Conservation (phyloP, 2,329 filamentous ascomycete species). For the Exophiala spinifera region DNA sequence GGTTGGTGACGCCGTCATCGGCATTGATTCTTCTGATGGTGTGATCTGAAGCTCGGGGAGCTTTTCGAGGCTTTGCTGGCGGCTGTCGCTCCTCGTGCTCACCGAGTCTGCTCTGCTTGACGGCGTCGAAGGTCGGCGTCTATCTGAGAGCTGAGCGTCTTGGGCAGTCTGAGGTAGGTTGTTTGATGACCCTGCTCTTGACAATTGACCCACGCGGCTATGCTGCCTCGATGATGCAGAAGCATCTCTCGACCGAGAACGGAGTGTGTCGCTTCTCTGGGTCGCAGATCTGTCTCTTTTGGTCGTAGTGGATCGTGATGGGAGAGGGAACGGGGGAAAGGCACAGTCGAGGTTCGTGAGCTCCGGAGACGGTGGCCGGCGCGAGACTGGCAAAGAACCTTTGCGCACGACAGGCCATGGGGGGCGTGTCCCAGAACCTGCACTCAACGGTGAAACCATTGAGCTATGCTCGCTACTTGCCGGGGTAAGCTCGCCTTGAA, state of each 20-base stretch:
- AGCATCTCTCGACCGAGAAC: slow-evolving; percentile 24
- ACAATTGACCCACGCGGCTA: slow-evolving; percentile 7
- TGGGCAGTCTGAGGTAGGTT: not conserved
- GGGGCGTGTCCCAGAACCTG: slow-evolving; percentile 47
- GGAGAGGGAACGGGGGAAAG: slow-evolving; percentile 54
- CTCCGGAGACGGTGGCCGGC: slow-evolving; percentile 45
- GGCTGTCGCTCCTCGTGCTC: slow-evolving; percentile 5
- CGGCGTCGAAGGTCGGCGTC: slow-evolving; percentile 13
- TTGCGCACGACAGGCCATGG: slow-evolving; percentile 39
- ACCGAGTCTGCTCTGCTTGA: slow-evolving; percentile 4
- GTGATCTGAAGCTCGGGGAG: not conserved
- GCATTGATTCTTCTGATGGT: not conserved
- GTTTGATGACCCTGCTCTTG: slow-evolving; percentile 19
- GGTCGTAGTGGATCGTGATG: slow-evolving; percentile 30
- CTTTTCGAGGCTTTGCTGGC: slow-evolving; percentile 6
- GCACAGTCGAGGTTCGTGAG: slow-evolving; percentile 50
- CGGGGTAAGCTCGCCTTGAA: slow-evolving; percentile 55
- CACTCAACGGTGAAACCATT: slow-evolving; percentile 62
- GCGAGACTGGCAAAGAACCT: slow-evolving; percentile 39
- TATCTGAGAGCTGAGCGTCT: slow-evolving; percentile 1
- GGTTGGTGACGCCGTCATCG: not conserved
- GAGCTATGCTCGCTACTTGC: slow-evolving; percentile 60
- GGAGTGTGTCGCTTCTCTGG: slow-evolving; percentile 17
- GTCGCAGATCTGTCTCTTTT: slow-evolving; percentile 17
- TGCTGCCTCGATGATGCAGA: not conserved